Evolutionary conservation across 371 early-diverging fungal genomes (phyloP), one percentile per base, ranked within the genome.

Genomic region (Chytridiales sp.): DNA sequence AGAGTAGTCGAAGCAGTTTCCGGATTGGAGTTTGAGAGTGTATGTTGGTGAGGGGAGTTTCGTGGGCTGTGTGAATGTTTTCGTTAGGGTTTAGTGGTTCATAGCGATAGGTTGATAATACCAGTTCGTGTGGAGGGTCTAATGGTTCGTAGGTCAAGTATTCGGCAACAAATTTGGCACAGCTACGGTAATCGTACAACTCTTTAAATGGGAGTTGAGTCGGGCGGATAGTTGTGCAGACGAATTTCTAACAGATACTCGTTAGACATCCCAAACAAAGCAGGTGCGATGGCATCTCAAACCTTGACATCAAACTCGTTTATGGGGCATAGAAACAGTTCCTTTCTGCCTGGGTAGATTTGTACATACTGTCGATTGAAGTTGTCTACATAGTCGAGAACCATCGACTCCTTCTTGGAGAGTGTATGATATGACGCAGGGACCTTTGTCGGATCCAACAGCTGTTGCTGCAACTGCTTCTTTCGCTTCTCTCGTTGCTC

Each of bases 111-210:
- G 46, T 44, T 9, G 11, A n/a, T 21, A 21, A 8, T 62, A 78
- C 81, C 66, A 81, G 66, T 57, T 81, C 79, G 42, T 78, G 77
- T 2, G 78, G 72, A 1, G 81, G 81, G 8, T 77, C 73, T n/a
- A 81, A 62, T 1, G 75, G 74, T 32, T 66, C 62, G 44, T 81
- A 81, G 3, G 67, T 63, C 4, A 81, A 53, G 49, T 70, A 79
- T 46, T 79, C 77, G 3, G 79, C 68, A 1, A 78, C 70, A 53
- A 81, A 81, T 13, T 61, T 47, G 4, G 81, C 77, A 49, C 79
- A 78, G 5, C 64, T 54, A 27, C 70, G 62, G 42, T 79, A 81
- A 56, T 79, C 79, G 55, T 79, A 81, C 11, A 79, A 62, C 55
- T 78, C 74, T 24, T 72, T 70, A 63, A 70, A 76, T 4, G 77